Conservation (phyloP, 441 rosid genomes). For the Sinapis alba region DNA sequence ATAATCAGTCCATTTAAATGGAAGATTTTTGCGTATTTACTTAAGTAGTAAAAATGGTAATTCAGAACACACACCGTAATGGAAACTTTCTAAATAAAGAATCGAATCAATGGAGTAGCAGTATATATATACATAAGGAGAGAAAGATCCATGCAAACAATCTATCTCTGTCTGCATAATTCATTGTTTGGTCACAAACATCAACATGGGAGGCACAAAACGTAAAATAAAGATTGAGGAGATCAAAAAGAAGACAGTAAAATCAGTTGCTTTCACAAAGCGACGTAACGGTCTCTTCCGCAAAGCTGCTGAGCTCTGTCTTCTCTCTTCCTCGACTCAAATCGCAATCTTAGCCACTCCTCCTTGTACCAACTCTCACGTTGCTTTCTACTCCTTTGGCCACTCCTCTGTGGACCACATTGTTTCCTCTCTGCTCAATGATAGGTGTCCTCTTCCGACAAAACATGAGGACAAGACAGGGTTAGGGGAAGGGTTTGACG, state of each 20-base stretch:
- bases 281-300: slow-evolving; percentile 25
- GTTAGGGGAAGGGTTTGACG: slow-evolving; percentile 3
- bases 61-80: too few species aligned
- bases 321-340: slow-evolving; percentile 14
- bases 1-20: neutral
- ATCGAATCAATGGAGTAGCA: neutral
- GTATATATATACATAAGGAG: slow-evolving; percentile 7
- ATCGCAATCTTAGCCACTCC: slow-evolving; percentile 31
- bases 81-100: neutral
- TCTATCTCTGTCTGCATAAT: neutral
- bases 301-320: slow-evolving; percentile 32
- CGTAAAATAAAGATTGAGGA: slow-evolving; percentile 3
- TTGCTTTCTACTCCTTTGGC: slow-evolving; percentile 36
- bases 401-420: slow-evolving; percentile 34
- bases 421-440: slow-evolving; percentile 20
- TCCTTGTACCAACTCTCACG: slow-evolving; percentile 21
- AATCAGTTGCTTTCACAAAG: slow-evolving; percentile 13
- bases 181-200: neutral
- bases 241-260: neutral
- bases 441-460: neutral
- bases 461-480: neutral
- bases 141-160: neutral
- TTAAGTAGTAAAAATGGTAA: neutral
- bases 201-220: slow-evolving; percentile 26
- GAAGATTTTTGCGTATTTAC: neutral